Evolutionary conservation across 2,329 filamentous ascomycete species (phyloP), one percentile per base, ranked within the genome.

Genomic region (Microdochium paspali): DNA sequence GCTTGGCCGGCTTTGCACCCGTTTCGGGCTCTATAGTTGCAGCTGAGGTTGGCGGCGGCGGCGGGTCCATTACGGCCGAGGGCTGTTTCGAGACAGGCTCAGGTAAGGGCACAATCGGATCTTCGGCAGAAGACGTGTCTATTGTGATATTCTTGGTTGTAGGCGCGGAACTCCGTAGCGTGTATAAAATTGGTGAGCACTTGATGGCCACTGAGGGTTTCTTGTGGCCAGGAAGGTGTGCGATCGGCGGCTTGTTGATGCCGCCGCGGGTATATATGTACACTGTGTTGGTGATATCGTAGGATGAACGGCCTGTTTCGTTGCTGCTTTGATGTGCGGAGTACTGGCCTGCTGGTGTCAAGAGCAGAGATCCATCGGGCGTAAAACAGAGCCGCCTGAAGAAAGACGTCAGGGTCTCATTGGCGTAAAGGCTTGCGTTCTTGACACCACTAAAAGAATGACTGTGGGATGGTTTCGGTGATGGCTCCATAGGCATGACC

Each of bases 231-330:
- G 93, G 93, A 6, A 98, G 76, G 66, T 97, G 93, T 6, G 91
- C 90, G 49, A 97, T 86, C 2, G 93, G 93, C 1, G 93, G 90
- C 63, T 94, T 96, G 69, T 96, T 97, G 60, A 98, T 89, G 23
- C 93, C 93, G 25, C 90, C 93, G 57, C 93, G 78, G 0, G 91
- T 96, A 66, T 98, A 98, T 47, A 98, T 93, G 66, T 98, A 98
- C 21, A 98, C 94, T 0, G 93, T 98, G 61, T 98, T 98, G 57
- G 87, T 90, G 46, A 96, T 78, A 55, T 98, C 91, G 56, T 93
- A 91, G 1, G 77, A 77, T 0, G 81, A 76, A 64, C 90, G 95
- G 2, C 74, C 69, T 44, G 79, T 78, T 21, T 83, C 71, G 2
- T 62, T 54, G 44, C 20, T 44, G 23, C 81, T 79, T 54, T 88